Percentiles rank a stretch among this genome's conserved stretches.
Conservation (phyloP, 2,329 filamentous ascomycete genomes). For the Fusarium neocosmosporiellum region DNA sequence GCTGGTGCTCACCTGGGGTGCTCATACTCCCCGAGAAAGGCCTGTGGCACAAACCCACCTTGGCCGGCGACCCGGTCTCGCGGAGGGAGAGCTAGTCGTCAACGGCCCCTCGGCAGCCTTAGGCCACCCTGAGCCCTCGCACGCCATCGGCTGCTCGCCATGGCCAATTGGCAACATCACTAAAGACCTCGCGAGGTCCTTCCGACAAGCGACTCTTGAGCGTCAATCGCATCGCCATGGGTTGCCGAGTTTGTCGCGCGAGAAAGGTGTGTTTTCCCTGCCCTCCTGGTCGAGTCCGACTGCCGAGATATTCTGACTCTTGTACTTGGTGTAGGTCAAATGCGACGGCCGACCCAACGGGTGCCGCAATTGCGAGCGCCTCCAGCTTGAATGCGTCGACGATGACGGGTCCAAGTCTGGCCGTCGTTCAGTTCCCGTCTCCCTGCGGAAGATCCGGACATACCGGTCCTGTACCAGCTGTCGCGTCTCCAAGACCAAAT, state of each 20-base stretch:
- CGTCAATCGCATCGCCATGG: constrained; percentile 46
- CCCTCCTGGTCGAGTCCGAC: constrained; percentile 1
- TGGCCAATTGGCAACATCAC: constrained; percentile 38
- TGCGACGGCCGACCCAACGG: constrained; percentile 56
- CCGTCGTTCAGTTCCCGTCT: constrained; percentile 42
- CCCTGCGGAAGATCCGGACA: constrained; percentile 53
- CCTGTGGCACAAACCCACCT: constrained; percentile 31
- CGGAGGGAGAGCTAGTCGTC: constrained; percentile 19
- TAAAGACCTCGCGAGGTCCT: constrained; percentile 32
- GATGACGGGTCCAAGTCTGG: constrained; percentile 47
- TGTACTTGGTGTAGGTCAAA: constrained; percentile 49
- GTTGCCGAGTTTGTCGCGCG: constrained; percentile 55
- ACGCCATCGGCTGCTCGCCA: constrained; percentile 46
- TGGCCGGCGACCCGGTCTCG: constrained; percentile 29
- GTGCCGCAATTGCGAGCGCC: constrained; percentile 56
- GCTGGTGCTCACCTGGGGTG: constrained; percentile 16
- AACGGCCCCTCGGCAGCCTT: constrained; percentile 39
- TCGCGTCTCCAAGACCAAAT: constrained; percentile 56
- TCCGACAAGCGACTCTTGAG: constrained; percentile 25
- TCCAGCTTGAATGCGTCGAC: constrained; percentile 55
- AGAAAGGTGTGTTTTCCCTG: constrained; percentile 49
- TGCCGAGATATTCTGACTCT: constrained; percentile 18
- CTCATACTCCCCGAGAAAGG: constrained; percentile 26
- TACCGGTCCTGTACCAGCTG: constrained; percentile 55
- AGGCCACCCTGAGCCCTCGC: constrained; percentile 40